A percentile compares a stretch with the other conserved stretches of the same genome.
phyloP scores from a whole-genome alignment of 73 alveolate genomes.

The Symbiodinium natans region DNA sequence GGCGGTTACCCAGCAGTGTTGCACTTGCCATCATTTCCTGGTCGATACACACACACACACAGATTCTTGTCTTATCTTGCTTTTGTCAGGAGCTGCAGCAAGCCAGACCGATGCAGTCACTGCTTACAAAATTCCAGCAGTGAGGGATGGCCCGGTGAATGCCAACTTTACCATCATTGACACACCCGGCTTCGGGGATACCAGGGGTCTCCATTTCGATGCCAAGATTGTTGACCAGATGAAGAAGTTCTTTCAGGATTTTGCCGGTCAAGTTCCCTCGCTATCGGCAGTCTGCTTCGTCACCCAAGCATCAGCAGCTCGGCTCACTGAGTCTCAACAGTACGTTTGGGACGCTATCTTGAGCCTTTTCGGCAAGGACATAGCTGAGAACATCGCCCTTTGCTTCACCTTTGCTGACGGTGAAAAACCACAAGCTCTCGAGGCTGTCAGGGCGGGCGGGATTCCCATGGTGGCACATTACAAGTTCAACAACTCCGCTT shows the following conservation, averaged over 20 bases:
- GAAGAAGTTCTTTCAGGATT: conserved; percentile 42
- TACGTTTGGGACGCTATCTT: conserved; percentile 76
- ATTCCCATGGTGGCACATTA: conserved; percentile 28
- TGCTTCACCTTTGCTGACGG: conserved; percentile 88
- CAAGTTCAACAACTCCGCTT: conserved; percentile 82
- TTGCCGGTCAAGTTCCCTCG: not conserved
- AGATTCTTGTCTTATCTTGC: no score
- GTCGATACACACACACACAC: no score
- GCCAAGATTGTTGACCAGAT: conserved; percentile 63
- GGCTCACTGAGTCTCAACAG: conserved; percentile 76
- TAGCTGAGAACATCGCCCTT: conserved; percentile 43
- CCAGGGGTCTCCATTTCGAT: conserved; percentile 62
- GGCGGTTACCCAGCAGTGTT: no score
- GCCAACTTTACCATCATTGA: conserved; percentile 60
- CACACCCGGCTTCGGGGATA: conserved; percentile 91
- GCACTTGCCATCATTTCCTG: no score
- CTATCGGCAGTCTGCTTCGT: conserved; percentile 62
- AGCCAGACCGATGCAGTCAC: conserved; percentile 87
- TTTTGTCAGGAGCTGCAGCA: conserved; percentile 29
- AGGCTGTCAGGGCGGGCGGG: conserved; percentile 12
- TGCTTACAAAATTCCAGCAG: conserved; percentile 72
- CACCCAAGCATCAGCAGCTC: conserved; percentile 36
- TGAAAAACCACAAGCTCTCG: conserved; percentile 63
- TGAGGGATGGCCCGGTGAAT: conserved; percentile 47
- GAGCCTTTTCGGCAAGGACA: conserved; percentile 78